Conservation (phyloP, 495 filamentous ascomycete genomes). For the Podospora bellae-mahoneyi region DNA sequence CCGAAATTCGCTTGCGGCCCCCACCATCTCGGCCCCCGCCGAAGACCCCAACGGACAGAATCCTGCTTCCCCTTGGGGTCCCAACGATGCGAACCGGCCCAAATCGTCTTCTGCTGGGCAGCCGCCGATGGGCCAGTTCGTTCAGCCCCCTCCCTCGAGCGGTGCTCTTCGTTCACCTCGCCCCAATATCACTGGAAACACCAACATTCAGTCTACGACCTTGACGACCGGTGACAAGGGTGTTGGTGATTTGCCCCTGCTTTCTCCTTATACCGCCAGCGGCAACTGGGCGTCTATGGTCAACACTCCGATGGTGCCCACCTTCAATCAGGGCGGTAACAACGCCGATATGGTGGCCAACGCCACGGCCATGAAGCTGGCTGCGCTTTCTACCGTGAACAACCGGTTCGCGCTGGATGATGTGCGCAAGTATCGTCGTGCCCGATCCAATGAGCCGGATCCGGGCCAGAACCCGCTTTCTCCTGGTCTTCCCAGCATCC, state of each 20-base stretch:
- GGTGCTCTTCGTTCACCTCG: constrained; percentile 82
- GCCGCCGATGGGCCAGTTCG: constrained; percentile 94
- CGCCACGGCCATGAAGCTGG: constrained; percentile 97
- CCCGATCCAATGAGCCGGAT: constrained; percentile 78
- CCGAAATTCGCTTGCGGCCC: constrained; percentile 72
- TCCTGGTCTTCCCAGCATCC: constrained; percentile 48
- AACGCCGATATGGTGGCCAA: constrained; percentile 97
- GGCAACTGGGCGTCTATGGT: constrained; percentile 98
- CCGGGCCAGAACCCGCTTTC: constrained; percentile 42
- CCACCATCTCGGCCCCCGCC: constrained; percentile 67
- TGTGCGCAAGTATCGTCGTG: constrained; percentile 87
- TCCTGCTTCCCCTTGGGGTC: constrained; percentile 75
- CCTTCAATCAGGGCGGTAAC: constrained; percentile 60
- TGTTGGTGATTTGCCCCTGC: constrained; percentile 65
- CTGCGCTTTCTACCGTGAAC: constrained; percentile 94
- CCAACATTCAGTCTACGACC: constrained; percentile 77
- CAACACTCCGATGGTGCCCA: constrained; percentile 93
- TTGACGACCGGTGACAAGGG: constrained; percentile 69
- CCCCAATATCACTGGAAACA: constrained; percentile 58
- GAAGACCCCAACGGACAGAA: constrained; percentile 53
- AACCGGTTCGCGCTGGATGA: constrained; percentile 97
- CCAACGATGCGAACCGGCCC: constrained; percentile 62
- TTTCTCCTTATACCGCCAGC: constrained; percentile 84
- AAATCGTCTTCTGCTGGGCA: constrained; percentile 82
- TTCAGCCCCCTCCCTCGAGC: constrained; percentile 73